Percentiles rank a stretch among this genome's conserved stretches.
Evolutionary conservation across 768 basidiomycete species (phyloP).

Genomic region (Lactifluus piperatus): DNA sequence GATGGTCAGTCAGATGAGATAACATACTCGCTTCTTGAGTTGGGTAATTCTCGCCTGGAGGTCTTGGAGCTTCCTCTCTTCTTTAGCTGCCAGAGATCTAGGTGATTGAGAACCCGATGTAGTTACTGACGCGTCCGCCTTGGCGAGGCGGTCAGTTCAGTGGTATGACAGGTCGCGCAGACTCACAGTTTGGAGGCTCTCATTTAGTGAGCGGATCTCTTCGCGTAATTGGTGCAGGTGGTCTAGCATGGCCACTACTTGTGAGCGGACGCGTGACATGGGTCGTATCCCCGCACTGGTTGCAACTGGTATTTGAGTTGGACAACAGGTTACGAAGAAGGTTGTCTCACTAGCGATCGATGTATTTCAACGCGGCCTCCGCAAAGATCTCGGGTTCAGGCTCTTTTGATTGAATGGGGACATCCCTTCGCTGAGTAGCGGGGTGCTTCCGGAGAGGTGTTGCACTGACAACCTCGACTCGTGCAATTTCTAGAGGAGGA

Average conservation of each 20-base stretch:
- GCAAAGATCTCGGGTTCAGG: constrained; percentile 70
- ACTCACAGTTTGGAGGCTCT: constrained; percentile 35
- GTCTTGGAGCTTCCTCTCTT: constrained; percentile 36
- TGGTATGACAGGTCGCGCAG: not conserved
- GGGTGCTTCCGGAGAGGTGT: constrained; percentile 53
- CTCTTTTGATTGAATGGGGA: constrained; percentile 32
- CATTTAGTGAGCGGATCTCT: constrained; percentile 30
- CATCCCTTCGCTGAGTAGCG: constrained; percentile 29
- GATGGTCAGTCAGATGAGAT: not conserved
- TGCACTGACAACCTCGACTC: constrained; percentile 59
- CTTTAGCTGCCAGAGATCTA: constrained; percentile 28
- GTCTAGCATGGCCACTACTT: constrained; percentile 31
- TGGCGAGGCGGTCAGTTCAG: constrained; percentile 19
- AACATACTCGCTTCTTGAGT: constrained; percentile 31
- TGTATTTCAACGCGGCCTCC: constrained; percentile 63
- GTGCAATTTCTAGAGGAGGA: constrained; percentile 39
- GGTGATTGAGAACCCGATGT: constrained; percentile 24
- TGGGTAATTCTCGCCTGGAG: constrained; percentile 36
- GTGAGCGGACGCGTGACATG: constrained; percentile 42
- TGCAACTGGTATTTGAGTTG: not conserved
- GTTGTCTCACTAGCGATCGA: constrained; percentile 63
- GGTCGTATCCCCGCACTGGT: constrained; percentile 32
- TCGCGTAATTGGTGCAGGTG: constrained; percentile 31
- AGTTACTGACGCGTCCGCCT: constrained; percentile 22
- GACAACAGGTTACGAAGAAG: not conserved